A percentile compares a stretch with the other conserved stretches of the same genome.
These are phyloP conservation scores for Cyclotella baltica DNA, from an alignment of 108 stramenopile genomes.

Conservation along the genomic window DNA sequence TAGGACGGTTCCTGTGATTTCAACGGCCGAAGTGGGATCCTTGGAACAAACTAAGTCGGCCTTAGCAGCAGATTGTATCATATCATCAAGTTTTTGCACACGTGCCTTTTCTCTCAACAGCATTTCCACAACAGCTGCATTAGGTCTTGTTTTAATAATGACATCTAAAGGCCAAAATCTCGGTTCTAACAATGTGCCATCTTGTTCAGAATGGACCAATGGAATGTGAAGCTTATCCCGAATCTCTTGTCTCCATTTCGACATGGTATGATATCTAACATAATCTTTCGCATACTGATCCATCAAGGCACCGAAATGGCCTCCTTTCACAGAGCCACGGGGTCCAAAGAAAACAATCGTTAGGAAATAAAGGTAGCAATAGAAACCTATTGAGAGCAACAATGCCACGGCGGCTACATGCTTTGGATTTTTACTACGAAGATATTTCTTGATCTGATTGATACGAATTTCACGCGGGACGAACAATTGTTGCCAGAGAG, in stretches of 20 bases:
- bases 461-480: constrained; percentile 9
- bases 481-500: background rate
- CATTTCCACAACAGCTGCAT: constrained; percentile 47
- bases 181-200: constrained; percentile 37
- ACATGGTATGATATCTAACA: constrained; percentile 43
- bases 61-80: constrained; percentile 24
- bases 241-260: constrained; percentile 44
- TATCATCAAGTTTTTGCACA: constrained; percentile 10
- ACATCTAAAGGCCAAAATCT: constrained; percentile 35
- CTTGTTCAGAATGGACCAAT: constrained; percentile 24
- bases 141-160: constrained; percentile 33
- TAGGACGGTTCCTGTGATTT: constrained; percentile 30
- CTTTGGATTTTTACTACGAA: constrained; percentile 19
- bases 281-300: constrained; percentile 48
- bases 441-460: constrained; percentile 8
- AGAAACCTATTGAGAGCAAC: background rate
- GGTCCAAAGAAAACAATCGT: constrained; percentile 21
- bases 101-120: constrained; percentile 42
- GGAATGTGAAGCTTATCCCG: constrained; percentile 35
- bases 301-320: constrained; percentile 22
- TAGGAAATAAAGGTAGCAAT: constrained; percentile 5
- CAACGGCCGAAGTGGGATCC: constrained; percentile 9
- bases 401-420: constrained; percentile 10
- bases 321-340: constrained; percentile 46
- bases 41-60: constrained; percentile 1